phyloP scores from a whole-genome alignment of 139 green algal species.

The Chlamydomonas sp. region DNA sequence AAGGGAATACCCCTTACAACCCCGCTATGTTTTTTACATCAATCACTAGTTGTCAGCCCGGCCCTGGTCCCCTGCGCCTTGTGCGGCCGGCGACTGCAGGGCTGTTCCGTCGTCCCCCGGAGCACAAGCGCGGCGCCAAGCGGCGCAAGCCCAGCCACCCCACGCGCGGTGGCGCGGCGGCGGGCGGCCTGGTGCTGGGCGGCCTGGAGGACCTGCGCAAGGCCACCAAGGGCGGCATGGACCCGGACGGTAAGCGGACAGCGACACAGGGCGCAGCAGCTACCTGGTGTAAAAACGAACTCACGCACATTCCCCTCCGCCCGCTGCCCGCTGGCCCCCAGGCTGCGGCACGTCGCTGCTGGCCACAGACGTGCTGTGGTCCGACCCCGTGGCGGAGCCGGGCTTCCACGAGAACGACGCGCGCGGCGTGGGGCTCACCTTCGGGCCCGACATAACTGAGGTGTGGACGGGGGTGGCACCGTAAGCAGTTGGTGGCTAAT shows the following conservation, averaged over 20 bases:
- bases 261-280: not conserved
- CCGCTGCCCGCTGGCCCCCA: constrained; percentile 1
- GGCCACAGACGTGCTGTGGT: constrained; percentile 95
- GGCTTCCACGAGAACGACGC: constrained; percentile 81
- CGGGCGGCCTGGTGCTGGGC: constrained; percentile 57
- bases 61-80: not conserved
- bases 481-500: no score
- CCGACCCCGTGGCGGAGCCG: constrained; percentile 75
- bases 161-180: not conserved
- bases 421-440: constrained; percentile 90
- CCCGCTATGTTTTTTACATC: not conserved
- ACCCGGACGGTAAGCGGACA: constrained; percentile 71
- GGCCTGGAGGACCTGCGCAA: constrained; percentile 74
- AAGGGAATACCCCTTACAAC: not conserved
- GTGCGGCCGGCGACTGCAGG: constrained; percentile 6
- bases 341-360: constrained; percentile 64
- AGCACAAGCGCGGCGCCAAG: constrained; percentile 44
- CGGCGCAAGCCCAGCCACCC: constrained; percentile 46
- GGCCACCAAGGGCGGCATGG: constrained; percentile 80
- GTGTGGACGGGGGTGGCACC: constrained; percentile 48
- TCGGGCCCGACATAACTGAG: constrained; percentile 91
- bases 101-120: constrained; percentile 65
- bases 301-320: not conserved
- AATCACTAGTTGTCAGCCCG: not conserved
- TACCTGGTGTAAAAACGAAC: not conserved